Evolutionary conservation across 177 flowering plant genomes (phyloP).

Genomic region (Vitis hybrid): DNA sequence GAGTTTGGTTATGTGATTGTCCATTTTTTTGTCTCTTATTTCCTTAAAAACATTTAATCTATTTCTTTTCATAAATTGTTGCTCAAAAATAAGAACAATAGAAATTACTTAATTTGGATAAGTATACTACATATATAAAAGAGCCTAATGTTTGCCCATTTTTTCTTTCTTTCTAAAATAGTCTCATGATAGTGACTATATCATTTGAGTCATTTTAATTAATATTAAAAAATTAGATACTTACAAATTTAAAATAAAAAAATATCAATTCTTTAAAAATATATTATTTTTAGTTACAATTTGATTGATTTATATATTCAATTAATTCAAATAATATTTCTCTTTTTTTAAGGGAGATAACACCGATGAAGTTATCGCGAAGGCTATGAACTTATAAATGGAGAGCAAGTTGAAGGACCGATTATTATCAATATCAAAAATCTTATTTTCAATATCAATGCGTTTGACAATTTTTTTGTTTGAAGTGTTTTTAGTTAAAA

Average conservation of each 20-base stretch:
- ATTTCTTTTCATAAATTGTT: no score
- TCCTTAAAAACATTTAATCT: neutral
- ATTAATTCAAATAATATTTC: no score
- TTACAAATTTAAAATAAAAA: no score
- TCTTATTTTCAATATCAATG: no score
- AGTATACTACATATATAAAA: no score
- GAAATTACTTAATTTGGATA: no score
- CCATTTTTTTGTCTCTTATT: neutral
- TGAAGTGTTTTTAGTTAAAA: no score
- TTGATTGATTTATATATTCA: no score
- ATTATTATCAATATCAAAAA: neutral
- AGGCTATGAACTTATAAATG: neutral
- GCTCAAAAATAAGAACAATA: no score
- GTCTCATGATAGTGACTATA: neutral
- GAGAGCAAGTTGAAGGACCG: neutral
- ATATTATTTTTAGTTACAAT: no score
- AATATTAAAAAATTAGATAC: no score
- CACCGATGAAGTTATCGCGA: neutral
- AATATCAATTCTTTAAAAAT: neutral
- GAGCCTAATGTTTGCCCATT: neutral
- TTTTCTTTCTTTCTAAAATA: neutral
- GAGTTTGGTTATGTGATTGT: neutral
- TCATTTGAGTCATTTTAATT: neutral
- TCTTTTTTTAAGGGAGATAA: neutral
- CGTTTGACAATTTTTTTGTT: no score